Evolutionary conservation across 2,329 filamentous ascomycete genomes (phyloP).

Genomic region (Magnaporthiopsis rhizophila): DNA sequence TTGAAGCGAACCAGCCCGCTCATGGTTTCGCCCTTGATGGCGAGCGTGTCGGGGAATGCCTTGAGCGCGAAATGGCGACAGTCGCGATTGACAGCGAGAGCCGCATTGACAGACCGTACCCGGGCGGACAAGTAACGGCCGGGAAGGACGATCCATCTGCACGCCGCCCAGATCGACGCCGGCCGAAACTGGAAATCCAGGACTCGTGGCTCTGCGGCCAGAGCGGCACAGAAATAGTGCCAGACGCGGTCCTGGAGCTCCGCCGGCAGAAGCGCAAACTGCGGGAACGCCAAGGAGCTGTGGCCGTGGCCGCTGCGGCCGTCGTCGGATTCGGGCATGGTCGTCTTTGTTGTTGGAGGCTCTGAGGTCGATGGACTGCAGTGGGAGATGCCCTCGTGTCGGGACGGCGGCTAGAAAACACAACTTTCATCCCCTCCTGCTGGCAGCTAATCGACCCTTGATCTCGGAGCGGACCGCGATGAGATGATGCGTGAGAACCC

Average conservation of each 20-base stretch:
- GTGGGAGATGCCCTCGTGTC: background rate
- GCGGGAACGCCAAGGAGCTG: background rate
- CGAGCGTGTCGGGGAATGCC: slow-evolving; percentile 1
- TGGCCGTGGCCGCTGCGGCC: too few species aligned
- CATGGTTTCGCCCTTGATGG: background rate
- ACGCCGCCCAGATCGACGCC: background rate
- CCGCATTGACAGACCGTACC: background rate
- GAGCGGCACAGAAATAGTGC: background rate
- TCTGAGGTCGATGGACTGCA: background rate
- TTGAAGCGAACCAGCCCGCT: background rate
- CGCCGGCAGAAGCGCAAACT: background rate
- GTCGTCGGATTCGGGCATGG: too few species aligned
- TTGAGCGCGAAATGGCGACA: background rate
- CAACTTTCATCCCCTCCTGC: background rate
- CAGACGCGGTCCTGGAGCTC: background rate
- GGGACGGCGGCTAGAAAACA: background rate
- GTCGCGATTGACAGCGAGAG: background rate
- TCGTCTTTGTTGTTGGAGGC: background rate
- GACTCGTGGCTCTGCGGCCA: background rate
- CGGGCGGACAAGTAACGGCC: slow-evolving; percentile 1
- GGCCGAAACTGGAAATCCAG: background rate
- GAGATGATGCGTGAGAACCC: background rate
- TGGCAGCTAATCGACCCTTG: background rate
- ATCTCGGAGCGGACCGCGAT: background rate
- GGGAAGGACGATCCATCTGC: background rate